Conservation (phyloP, 768 basidiomycete species). For the Mycena rosella region DNA sequence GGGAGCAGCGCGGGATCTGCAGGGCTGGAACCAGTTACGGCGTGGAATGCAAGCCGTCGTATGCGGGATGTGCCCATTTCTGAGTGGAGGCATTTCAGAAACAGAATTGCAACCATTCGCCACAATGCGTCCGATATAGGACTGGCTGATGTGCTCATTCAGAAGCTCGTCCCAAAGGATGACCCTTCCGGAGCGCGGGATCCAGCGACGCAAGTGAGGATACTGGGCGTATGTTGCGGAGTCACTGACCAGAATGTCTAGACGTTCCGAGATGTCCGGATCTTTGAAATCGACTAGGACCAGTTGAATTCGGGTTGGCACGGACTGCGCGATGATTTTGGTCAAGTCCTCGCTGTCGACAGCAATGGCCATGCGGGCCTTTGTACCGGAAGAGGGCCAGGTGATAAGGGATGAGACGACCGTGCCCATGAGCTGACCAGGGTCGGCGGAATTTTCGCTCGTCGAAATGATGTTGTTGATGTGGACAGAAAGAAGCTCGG, state of each 20-base stretch:
- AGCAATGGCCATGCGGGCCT: not conserved
- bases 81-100: not conserved
- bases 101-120: not conserved
- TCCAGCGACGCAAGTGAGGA: slow-evolving; percentile 26
- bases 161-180: slow-evolving; percentile 15
- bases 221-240: not conserved
- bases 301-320: not conserved
- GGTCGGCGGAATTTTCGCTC: not conserved
- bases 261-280: not conserved
- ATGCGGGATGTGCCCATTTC: not conserved
- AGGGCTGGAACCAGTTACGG: not conserved
- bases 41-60: not conserved
- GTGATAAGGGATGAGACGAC: not conserved
- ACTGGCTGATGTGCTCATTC: not conserved
- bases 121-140: slow-evolving; percentile 4
- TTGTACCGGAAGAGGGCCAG: not conserved
- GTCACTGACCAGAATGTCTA: slow-evolving; percentile 22
- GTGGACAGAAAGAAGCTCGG: not conserved
- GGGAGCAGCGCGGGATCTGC: not conserved
- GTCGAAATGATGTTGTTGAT: not conserved
- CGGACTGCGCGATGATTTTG: not conserved
- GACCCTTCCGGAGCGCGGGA: slow-evolving; percentile 18
- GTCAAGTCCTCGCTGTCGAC: not conserved
- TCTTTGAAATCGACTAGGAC: not conserved
- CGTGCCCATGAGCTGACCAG: not conserved